Evolutionary conservation across 1,284 basidiomycete species (phyloP).

Genomic region (Ustilago sp.): DNA sequence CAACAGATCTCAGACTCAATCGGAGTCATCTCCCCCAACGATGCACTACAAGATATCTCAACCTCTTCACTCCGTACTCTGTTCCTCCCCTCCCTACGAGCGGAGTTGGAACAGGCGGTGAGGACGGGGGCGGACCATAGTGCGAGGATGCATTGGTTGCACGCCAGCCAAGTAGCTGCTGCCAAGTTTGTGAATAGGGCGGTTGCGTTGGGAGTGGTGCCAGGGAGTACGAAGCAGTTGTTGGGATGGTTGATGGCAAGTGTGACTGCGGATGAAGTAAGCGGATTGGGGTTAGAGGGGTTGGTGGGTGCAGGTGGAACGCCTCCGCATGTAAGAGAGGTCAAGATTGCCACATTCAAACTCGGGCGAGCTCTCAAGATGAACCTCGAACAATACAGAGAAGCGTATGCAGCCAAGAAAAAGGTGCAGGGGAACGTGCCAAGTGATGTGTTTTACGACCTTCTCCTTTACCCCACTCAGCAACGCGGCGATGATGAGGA

Average conservation of each 20-base stretch:
- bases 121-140: slow-evolving; percentile 19
- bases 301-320: not conserved
- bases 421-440: slow-evolving; percentile 16
- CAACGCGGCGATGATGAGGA: slow-evolving; percentile 17
- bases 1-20: slow-evolving; percentile 52
- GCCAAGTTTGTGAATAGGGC: slow-evolving; percentile 35
- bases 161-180: slow-evolving; percentile 15
- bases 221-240: slow-evolving; percentile 28
- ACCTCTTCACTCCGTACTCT: slow-evolving; percentile 59
- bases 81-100: slow-evolving; percentile 53
- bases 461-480: slow-evolving; percentile 30
- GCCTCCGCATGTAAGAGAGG: slow-evolving; percentile 36
- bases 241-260: slow-evolving; percentile 17
- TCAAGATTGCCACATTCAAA: slow-evolving; percentile 62
- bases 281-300: slow-evolving; percentile 10
- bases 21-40: slow-evolving; percentile 54
- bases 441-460: slow-evolving; percentile 46
- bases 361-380: slow-evolving; percentile 54
- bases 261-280: slow-evolving; percentile 13
- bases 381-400: slow-evolving; percentile 53
- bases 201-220: slow-evolving; percentile 37
- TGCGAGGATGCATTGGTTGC: slow-evolving; percentile 29
- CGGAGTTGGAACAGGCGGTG: slow-evolving; percentile 34
- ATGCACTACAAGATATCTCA: slow-evolving; percentile 54
- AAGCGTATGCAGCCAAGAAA: slow-evolving; percentile 21